Evolutionary conservation across 2,329 filamentous ascomycete species (phyloP).

Genomic region (Plectosphaerella cucumerina): DNA sequence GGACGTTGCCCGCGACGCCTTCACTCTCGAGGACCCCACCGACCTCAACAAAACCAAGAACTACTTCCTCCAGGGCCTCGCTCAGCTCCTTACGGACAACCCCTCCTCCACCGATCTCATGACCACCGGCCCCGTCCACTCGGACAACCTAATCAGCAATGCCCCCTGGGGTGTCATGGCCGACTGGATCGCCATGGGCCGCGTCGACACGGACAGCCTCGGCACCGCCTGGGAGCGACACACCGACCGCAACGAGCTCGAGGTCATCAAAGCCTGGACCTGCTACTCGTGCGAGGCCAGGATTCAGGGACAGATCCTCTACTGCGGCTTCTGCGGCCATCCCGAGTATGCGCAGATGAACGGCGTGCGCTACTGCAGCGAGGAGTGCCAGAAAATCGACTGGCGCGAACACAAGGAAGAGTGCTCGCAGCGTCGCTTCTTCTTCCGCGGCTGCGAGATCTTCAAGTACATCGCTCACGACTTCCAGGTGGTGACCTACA

Average conservation of each 20-base stretch:
- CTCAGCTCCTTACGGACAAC: not conserved
- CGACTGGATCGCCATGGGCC: conserved; percentile 8
- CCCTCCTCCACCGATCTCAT: too few relatives aligned
- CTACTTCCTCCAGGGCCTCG: conserved; percentile 9
- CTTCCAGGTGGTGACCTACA: conserved; percentile 7
- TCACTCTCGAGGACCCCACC: conserved; percentile 5
- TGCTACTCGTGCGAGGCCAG: not conserved
- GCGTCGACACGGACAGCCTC: conserved; percentile 3
- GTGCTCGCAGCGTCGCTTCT: conserved; percentile 6
- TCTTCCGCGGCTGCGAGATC: conserved; percentile 8
- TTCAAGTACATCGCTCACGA: conserved; percentile 2
- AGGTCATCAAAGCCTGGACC: not conserved
- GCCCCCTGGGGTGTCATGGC: conserved; percentile 1
- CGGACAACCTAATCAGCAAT: too few relatives aligned
- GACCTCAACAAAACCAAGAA: conserved; percentile 7
- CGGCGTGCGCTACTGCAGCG: conserved; percentile 7
- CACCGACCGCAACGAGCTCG: not conserved
- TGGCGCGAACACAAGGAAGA: conserved; percentile 7
- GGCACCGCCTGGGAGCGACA: not conserved
- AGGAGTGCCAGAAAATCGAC: conserved; percentile 5
- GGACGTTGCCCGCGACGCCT: conserved; percentile 8
- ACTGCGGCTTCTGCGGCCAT: conserved; percentile 6
- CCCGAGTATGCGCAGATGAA: conserved; percentile 1
- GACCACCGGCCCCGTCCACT: too few relatives aligned
- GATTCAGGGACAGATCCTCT: conserved; percentile 1